phyloP scores from a whole-genome alignment of 257 asterid species.

The Leonotis leonurus region DNA sequence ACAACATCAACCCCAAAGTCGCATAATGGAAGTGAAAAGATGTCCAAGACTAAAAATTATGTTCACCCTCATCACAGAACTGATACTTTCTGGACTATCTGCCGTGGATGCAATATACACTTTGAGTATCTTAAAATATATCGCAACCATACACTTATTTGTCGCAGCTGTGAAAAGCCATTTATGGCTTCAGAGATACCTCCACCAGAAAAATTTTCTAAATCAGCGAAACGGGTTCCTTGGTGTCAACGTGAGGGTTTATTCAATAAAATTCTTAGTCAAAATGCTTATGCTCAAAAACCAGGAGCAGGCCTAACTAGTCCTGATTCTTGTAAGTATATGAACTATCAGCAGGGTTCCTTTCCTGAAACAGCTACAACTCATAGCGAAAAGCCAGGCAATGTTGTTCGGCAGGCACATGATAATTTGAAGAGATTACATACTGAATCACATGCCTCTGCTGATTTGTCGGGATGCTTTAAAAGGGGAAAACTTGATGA shows the following conservation, averaged over 20 bases:
- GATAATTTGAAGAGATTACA: conserved; percentile 48
- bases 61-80: conserved; percentile 31
- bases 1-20: conserved; percentile 30
- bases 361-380: conserved; percentile 24
- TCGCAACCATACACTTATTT: conserved; percentile 49
- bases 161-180: conserved; percentile 41
- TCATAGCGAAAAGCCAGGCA: conserved; percentile 36
- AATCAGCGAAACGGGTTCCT: conserved; percentile 24
- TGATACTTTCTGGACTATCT: conserved; percentile 75
- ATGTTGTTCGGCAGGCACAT: conserved; percentile 45
- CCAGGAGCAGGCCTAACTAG: conserved; percentile 29
- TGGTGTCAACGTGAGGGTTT: conserved; percentile 23
- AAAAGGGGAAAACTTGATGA: conserved; percentile 41
- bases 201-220: conserved; percentile 50
- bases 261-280: conserved; percentile 14
- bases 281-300: conserved; percentile 27
- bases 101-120: conserved; percentile 50
- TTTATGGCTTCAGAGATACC: conserved; percentile 42
- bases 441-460: conserved; percentile 29
- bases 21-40: conserved; percentile 26
- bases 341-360: conserved; percentile 29
- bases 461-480: conserved; percentile 19
- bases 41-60: conserved; percentile 20
- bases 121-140: conserved; percentile 54
- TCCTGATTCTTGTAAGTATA: conserved; percentile 6